Conservation (phyloP, 495 filamentous ascomycete genomes). For the Talaromyces ruber region DNA sequence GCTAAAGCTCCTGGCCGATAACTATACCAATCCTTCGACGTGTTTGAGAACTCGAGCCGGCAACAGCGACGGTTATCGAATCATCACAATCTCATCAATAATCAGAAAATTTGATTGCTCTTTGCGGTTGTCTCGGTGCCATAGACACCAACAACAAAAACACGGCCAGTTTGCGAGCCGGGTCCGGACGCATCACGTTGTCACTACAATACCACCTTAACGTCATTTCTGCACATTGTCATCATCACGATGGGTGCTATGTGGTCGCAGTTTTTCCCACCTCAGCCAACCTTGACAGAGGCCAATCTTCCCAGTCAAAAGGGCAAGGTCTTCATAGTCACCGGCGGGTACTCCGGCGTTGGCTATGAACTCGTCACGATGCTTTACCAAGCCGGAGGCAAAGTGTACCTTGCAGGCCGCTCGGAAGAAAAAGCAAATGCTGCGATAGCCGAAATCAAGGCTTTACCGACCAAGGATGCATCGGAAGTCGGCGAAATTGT, state of each 20-base stretch:
- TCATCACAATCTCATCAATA: not conserved
- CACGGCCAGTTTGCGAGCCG: not conserved
- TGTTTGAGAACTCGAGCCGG: not conserved
- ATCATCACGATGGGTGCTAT: constrained; percentile 8
- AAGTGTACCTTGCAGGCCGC: constrained; percentile 37
- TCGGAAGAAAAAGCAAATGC: constrained; percentile 23
- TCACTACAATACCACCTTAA: not conserved
- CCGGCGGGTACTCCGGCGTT: constrained; percentile 32
- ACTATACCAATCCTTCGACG: not conserved
- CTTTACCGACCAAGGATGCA: not conserved
- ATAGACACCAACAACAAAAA: not conserved
- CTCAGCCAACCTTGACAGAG: constrained; percentile 20
- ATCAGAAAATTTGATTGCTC: not conserved
- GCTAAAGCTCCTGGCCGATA: not conserved
- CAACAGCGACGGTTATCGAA: not conserved
- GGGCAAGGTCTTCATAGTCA: constrained; percentile 34
- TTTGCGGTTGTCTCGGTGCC: not conserved
- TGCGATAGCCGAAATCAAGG: constrained; percentile 27
- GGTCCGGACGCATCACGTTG: not conserved
- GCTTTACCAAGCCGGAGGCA: constrained; percentile 28
- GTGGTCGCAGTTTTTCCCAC: constrained; percentile 24
- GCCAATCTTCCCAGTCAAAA: constrained; percentile 19
- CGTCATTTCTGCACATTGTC: not conserved
- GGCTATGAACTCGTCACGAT: constrained; percentile 31
- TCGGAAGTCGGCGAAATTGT: constrained; percentile 21